Percentiles rank a stretch among this genome's conserved stretches.
These are phyloP conservation scores for Phialophora expanda DNA, from an alignment of 2,329 filamentous ascomycete species.

Conservation along the genomic window DNA sequence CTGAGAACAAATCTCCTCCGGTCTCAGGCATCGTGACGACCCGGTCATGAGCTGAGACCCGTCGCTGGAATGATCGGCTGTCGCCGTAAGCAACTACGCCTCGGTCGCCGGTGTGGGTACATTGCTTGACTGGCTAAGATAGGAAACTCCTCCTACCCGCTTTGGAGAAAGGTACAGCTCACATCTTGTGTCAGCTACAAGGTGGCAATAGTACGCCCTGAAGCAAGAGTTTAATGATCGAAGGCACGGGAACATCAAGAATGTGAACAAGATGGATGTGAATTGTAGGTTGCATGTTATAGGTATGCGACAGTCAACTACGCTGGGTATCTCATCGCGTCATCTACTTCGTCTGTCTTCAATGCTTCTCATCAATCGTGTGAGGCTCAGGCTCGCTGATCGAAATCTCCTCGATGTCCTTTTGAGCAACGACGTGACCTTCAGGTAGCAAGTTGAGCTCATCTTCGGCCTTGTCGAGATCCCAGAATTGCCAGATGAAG, in stretches of 20 bases:
- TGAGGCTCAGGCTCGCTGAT: slow-evolving; percentile 12
- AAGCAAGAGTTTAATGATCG: not conserved
- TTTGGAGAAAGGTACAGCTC: not conserved
- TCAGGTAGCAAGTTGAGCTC: slow-evolving; percentile 58
- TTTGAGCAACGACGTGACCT: slow-evolving; percentile 29
- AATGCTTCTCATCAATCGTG: slow-evolving; percentile 20
- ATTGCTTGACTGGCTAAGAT: not conserved
- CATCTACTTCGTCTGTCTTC: not conserved
- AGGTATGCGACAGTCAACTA: not conserved
- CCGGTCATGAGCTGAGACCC: no score
- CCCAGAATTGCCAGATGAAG: slow-evolving; percentile 72
- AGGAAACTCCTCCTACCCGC: not conserved
- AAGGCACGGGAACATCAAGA: not conserved
- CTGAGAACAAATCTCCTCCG: not conserved
- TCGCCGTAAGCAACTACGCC: not conserved
- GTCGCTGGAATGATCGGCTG: not conserved
- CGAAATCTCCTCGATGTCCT: slow-evolving; percentile 22
- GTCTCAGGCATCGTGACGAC: not conserved
- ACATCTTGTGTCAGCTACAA: not conserved
- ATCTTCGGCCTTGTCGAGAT: slow-evolving; percentile 71
- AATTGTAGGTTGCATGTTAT: not conserved
- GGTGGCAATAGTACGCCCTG: not conserved
- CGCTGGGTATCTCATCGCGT: slow-evolving; percentile 1
- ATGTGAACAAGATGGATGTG: not conserved
- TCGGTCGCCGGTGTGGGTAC: not conserved